phyloP scores from a whole-genome alignment of 768 basidiomycete genomes.

The Sarcomyxa edulis region DNA sequence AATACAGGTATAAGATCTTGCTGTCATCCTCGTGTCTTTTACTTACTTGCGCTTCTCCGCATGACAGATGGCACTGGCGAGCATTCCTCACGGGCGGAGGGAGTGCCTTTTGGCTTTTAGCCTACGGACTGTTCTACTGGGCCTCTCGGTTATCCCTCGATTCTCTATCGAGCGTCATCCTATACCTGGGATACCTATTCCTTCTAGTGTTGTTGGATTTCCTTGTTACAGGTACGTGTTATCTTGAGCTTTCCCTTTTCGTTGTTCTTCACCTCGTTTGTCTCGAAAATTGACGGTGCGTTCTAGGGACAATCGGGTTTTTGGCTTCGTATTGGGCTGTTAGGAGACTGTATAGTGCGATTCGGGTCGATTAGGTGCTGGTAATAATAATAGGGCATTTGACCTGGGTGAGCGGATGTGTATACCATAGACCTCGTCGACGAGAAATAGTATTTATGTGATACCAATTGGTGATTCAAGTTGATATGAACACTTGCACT shows the following conservation, averaged over 20 bases:
- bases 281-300: slow-evolving; percentile 5
- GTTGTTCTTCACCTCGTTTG: too few species aligned
- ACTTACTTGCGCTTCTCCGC: slow-evolving; percentile 1
- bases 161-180: slow-evolving; percentile 71
- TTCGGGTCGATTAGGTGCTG: slow-evolving; percentile 75
- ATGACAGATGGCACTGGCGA: slow-evolving; percentile 89
- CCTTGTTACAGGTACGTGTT: slow-evolving; percentile 69
- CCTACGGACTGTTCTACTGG: slow-evolving; percentile 89
- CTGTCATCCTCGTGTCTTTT: slow-evolving; percentile 4
- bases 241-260: not conserved
- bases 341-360: slow-evolving; percentile 73
- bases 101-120: slow-evolving; percentile 85
- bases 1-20: slow-evolving; percentile 62
- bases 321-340: slow-evolving; percentile 91
- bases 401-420: too few species aligned
- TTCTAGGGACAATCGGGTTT: slow-evolving; percentile 87
- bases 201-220: slow-evolving; percentile 82
- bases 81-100: slow-evolving; percentile 91
- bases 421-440: too few species aligned
- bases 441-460: too few species aligned
- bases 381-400: too few species aligned
- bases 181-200: slow-evolving; percentile 90
- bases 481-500: too few species aligned
- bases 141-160: slow-evolving; percentile 79
- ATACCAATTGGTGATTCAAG: too few species aligned